Evolutionary conservation across 2,329 filamentous ascomycete species (phyloP).

Genomic region (Exophiala alcalophila): DNA sequence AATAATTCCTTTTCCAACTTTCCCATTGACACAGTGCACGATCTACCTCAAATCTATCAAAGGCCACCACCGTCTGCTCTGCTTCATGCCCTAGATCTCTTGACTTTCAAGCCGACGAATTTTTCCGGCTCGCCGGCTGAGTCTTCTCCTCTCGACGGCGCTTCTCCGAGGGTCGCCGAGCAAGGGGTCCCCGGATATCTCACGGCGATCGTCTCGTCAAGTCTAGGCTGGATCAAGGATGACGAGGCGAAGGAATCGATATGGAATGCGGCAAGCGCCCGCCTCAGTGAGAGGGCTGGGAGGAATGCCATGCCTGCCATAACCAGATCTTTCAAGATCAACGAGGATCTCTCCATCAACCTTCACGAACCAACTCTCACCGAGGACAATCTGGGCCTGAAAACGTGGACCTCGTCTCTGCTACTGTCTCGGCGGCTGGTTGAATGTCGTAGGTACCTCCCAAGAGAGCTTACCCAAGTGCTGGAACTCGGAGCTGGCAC

Average conservation of each 20-base stretch:
- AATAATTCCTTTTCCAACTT: constrained; percentile 12
- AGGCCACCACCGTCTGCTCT: constrained; percentile 66
- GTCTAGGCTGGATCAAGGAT: constrained; percentile 45
- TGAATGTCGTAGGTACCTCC: constrained; percentile 31
- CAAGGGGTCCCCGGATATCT: constrained; percentile 45
- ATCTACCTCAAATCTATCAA: constrained; percentile 80
- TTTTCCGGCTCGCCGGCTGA: constrained; percentile 34
- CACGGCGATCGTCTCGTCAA: constrained; percentile 47
- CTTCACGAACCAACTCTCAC: constrained; percentile 86
- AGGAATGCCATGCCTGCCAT: constrained; percentile 66
- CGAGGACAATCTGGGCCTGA: constrained; percentile 82
- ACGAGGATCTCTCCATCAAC: constrained; percentile 58
- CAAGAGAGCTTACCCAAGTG: constrained; percentile 35
- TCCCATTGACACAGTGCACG: constrained; percentile 50
- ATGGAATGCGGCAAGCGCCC: constrained; percentile 74
- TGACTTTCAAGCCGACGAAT: constrained; percentile 62
- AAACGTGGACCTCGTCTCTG: constrained; percentile 93
- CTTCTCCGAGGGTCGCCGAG: constrained; percentile 37
- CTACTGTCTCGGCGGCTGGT: constrained; percentile 71
- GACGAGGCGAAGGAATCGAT: constrained; percentile 44
- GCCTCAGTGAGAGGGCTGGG: constrained; percentile 83
- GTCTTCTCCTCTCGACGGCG: no score
- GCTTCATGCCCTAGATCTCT: constrained; percentile 61
- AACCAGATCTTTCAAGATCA: constrained; percentile 58
- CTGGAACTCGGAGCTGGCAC: constrained; percentile 89